A percentile compares a stretch with the other conserved stretches of the same genome.
These are phyloP conservation scores for Alternaria panax DNA, from an alignment of 2,329 filamentous ascomycete species.

Conservation along the genomic window DNA sequence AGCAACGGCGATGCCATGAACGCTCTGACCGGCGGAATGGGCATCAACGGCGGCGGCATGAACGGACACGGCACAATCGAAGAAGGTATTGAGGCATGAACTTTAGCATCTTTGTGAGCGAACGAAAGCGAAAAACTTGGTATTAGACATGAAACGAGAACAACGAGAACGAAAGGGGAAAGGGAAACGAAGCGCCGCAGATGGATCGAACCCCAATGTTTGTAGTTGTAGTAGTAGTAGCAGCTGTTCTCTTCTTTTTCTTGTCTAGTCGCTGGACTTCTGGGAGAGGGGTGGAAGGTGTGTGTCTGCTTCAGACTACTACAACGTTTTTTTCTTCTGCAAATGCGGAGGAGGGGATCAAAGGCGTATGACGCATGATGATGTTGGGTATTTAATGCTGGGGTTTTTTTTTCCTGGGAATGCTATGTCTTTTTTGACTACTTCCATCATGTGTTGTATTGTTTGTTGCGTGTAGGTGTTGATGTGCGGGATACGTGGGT, in stretches of 20 bases:
- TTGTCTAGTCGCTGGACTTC: constrained; percentile 11
- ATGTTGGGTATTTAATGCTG: constrained; percentile 19
- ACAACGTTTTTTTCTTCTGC: background rate
- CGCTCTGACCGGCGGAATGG: constrained; percentile 16
- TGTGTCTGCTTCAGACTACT: background rate
- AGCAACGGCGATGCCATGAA: constrained; percentile 35
- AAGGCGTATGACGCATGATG: constrained; percentile 3
- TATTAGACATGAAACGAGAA: constrained; percentile 17
- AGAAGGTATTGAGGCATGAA: constrained; percentile 28
- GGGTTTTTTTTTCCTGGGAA: constrained; percentile 4
- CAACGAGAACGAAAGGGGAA: constrained; percentile 9
- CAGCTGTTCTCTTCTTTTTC: background rate
- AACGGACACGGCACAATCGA: constrained; percentile 29
- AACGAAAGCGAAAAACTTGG: constrained; percentile 8
- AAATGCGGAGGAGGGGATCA: constrained; percentile 3
- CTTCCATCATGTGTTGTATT: background rate
- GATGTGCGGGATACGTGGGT: background rate
- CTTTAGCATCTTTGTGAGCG: constrained; percentile 18
- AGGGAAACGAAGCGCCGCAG: constrained; percentile 1
- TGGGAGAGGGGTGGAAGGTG: constrained; percentile 3
- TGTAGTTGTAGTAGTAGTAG: constrained; percentile 8
- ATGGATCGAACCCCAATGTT: constrained; percentile 1
- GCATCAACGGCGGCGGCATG: constrained; percentile 22
- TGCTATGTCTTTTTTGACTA: constrained; percentile 4
- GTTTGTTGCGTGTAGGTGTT: background rate